A percentile compares a stretch with the other conserved stretches of the same genome.
These are phyloP conservation scores for Solanum paucissectum DNA, from an alignment of 257 asterid genomes.

Conservation along the genomic window DNA sequence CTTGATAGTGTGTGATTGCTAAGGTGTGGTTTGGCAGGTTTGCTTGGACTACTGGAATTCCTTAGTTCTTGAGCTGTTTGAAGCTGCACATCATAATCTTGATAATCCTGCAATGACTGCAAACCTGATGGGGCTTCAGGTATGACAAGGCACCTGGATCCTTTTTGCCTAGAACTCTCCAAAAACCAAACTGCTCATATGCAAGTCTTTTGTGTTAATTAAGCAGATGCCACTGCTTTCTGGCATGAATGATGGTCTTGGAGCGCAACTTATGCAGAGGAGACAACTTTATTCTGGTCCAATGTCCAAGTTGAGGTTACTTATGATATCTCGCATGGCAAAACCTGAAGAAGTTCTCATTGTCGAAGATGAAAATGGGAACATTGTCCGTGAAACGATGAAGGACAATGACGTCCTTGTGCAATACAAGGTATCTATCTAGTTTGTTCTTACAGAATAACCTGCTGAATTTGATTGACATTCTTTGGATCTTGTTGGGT, in stretches of 20 bases:
- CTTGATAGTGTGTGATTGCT: not conserved
- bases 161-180: not conserved
- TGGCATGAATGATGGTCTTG: conserved; percentile 70
- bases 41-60: conserved; percentile 98
- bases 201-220: conserved; percentile 8
- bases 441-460: not conserved
- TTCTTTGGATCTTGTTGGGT: not conserved
- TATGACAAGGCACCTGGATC: conserved; percentile 1
- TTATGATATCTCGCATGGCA: conserved; percentile 99
- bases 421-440: conserved; percentile 71
- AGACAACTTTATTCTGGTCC: conserved; percentile 83
- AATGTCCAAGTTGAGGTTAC: conserved; percentile 83
- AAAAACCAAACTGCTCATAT: not conserved
- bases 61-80: conserved; percentile 78
- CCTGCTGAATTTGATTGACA: not conserved
- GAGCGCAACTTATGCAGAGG: conserved; percentile 70
- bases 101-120: conserved; percentile 59
- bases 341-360: conserved; percentile 98
- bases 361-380: conserved; percentile 97
- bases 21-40: conserved; percentile 40
- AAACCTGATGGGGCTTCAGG: conserved; percentile 86
- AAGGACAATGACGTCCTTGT: conserved; percentile 96
- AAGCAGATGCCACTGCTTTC: conserved; percentile 57
- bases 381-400: conserved; percentile 97
- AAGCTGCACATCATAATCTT: conserved; percentile 74